These are phyloP conservation scores for Pestalotiopsis sp. DNA, from an alignment of 2,329 filamentous ascomycete species.

Conservation along the genomic window DNA sequence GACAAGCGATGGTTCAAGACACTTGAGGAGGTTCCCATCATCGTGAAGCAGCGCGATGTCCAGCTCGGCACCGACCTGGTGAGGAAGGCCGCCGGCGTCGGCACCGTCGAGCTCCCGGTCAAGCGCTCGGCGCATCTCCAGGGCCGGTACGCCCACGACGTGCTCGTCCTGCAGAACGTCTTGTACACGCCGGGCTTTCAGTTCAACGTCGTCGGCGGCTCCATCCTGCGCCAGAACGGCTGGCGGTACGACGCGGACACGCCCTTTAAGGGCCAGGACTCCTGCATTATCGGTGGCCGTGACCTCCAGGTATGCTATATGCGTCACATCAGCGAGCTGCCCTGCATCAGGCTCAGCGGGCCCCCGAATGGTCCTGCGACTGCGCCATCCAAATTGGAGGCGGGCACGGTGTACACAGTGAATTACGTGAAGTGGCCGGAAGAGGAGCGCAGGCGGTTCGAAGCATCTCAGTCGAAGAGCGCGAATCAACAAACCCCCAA, in stretches of 20 bases:
- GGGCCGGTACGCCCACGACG: not conserved
- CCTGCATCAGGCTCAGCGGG: not conserved
- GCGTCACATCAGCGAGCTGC: not conserved
- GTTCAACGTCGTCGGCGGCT: not conserved
- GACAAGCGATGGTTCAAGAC: not conserved
- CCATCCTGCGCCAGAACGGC: not conserved
- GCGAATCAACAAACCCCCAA: not conserved
- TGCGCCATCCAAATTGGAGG: not conserved
- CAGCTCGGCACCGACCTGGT: not conserved
- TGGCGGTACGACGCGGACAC: not conserved
- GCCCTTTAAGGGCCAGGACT: not conserved
- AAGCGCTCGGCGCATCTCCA: not conserved
- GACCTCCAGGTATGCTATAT: not conserved
- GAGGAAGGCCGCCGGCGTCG: not conserved
- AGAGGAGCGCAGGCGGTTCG: not conserved
- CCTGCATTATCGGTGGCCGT: not conserved
- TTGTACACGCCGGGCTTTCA: not conserved
- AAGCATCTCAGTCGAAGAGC: not conserved
- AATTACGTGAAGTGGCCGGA: not conserved
- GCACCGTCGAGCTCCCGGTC: not conserved
- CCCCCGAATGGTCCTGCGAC: not conserved
- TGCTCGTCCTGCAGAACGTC: not conserved
- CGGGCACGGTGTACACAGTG: not conserved
- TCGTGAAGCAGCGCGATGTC: not conserved
- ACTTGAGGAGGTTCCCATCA: not conserved